Conservation (phyloP, 106 monocot genomes). For the Phalaenopsis aphrodite region DNA sequence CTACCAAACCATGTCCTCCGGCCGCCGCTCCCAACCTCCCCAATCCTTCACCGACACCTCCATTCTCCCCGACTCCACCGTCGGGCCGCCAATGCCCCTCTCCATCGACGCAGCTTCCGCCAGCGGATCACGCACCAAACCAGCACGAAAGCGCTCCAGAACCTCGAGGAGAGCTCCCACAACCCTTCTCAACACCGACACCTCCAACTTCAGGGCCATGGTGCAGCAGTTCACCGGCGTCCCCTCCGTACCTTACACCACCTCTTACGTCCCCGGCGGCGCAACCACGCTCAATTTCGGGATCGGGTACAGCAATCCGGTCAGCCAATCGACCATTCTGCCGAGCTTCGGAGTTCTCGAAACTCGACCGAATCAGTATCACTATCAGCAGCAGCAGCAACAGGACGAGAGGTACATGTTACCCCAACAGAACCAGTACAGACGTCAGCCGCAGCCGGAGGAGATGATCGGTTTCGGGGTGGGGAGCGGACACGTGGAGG, state of each 20-base stretch:
- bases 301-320: neutral
- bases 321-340: neutral
- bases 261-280: neutral
- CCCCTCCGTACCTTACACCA: slow-evolving; percentile 18
- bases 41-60: neutral
- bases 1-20: neutral
- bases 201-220: slow-evolving; percentile 57
- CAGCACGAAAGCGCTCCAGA: slow-evolving; percentile 25
- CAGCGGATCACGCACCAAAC: neutral
- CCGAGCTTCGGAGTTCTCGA: neutral
- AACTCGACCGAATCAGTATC: neutral
- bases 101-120: neutral
- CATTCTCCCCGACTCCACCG: neutral
- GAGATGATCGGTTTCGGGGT: slow-evolving; percentile 11
- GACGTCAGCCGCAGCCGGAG: neutral
- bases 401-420: neutral
- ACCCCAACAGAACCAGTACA: neutral
- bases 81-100: neutral
- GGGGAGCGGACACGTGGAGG: neutral
- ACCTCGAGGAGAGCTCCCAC: slow-evolving; percentile 48
- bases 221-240: slow-evolving; percentile 63
- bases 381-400: neutral
- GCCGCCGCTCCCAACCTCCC: neutral
- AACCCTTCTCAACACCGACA: slow-evolving; percentile 58
- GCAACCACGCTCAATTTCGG: neutral